Evolutionary conservation across 345 rosid genomes (phyloP).

Genomic region (Citrus sp.): DNA sequence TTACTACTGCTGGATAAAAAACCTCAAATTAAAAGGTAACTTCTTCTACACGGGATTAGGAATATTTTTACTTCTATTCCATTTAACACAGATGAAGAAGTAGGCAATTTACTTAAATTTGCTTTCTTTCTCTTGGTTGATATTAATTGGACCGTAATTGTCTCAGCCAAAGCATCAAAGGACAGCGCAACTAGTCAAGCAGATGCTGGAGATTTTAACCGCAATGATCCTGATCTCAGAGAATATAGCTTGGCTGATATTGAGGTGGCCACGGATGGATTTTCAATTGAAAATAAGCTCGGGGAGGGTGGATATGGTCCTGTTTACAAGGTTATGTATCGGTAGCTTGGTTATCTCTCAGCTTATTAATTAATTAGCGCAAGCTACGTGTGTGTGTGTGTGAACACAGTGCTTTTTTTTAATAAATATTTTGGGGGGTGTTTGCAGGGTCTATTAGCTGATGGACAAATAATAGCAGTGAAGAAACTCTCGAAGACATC

Average conservation of each 20-base stretch:
- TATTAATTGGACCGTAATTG: neutral
- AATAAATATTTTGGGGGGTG: too few relatives aligned
- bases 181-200: neutral
- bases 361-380: too few relatives aligned
- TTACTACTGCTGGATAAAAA: constrained; percentile 12
- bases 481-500: constrained; percentile 19
- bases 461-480: constrained; percentile 15
- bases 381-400: too few relatives aligned
- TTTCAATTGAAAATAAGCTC: constrained; percentile 13
- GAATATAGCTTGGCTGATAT: neutral
- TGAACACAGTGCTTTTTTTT: too few relatives aligned
- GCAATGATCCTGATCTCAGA: neutral
- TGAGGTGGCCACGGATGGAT: neutral
- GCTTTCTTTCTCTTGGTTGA: neutral
- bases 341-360: too few relatives aligned
- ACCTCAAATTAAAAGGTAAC: constrained; percentile 18
- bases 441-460: neutral
- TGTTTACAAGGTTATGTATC: constrained; percentile 12
- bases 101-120: neutral
- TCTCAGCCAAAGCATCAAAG: neutral
- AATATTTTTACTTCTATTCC: too few relatives aligned
- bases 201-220: constrained; percentile 1
- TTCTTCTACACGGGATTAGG: neutral
- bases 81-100: too few relatives aligned
- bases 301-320: constrained; percentile 23